These are phyloP conservation scores for Funneliformis caledonium DNA, from an alignment of 371 early-diverging fungal genomes.

Conservation along the genomic window DNA sequence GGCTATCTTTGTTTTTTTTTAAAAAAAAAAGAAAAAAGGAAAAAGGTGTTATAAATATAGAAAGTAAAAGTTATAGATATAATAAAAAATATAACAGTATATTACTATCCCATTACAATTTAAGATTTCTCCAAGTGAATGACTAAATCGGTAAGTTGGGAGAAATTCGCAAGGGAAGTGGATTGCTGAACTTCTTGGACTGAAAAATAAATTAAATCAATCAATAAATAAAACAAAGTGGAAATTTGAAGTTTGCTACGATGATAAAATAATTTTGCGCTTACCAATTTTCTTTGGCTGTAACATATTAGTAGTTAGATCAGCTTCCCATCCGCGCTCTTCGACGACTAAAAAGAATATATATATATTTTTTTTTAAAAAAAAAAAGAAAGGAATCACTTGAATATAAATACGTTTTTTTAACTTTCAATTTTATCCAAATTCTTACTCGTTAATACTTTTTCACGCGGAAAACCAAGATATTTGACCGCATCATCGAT, in stretches of 20 bases:
- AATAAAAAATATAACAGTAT: too few species aligned
- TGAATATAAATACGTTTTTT: not conserved
- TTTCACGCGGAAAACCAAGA: conserved; percentile 29
- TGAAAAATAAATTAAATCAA: not conserved
- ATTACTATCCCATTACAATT: not conserved
- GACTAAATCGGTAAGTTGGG: conserved; percentile 39
- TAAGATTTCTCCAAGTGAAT: conserved; percentile 38
- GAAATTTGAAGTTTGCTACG: not conserved
- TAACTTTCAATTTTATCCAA: not conserved
- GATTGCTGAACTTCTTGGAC: not conserved
- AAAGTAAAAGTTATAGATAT: too few species aligned
- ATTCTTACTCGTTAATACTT: conserved; percentile 24
- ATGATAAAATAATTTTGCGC: not conserved
- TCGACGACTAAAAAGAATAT: not conserved
- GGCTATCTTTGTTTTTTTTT: not conserved
- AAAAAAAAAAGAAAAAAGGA: too few species aligned
- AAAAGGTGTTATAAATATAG: too few species aligned
- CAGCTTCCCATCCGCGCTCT: conserved; percentile 23
- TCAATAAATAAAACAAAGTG: not conserved
- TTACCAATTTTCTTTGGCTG: conserved; percentile 39
- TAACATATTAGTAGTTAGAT: conserved; percentile 30
- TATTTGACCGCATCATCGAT: conserved; percentile 28
- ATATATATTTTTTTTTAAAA: not conserved
- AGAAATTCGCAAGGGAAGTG: conserved; percentile 34
- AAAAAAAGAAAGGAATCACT: too few species aligned